These are phyloP conservation scores for Dichotomopilus funicola DNA, from an alignment of 2,329 filamentous ascomycete species.

Conservation along the genomic window DNA sequence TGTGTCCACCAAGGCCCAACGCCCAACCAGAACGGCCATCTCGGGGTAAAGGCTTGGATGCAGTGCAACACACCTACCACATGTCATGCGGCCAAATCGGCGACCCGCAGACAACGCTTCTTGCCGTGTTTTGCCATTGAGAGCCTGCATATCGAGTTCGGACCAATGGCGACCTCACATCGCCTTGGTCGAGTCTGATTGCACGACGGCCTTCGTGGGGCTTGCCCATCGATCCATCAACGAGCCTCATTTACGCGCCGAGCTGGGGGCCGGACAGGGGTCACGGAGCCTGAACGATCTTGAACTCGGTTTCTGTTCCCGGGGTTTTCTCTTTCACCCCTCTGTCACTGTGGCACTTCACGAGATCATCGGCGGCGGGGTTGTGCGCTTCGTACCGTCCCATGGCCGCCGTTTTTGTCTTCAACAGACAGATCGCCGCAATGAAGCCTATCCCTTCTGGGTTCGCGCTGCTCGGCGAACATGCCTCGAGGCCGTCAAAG, in stretches of 20 bases:
- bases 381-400: constrained; percentile 32
- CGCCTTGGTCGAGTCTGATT: constrained; percentile 40
- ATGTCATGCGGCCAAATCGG: constrained; percentile 31
- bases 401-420: constrained; percentile 24
- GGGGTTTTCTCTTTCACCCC: constrained; percentile 11
- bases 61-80: constrained; percentile 28
- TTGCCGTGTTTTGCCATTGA: constrained; percentile 10
- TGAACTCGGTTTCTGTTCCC: neutral
- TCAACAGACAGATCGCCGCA: constrained; percentile 11
- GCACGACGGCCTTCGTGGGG: constrained; percentile 37
- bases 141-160: constrained; percentile 19
- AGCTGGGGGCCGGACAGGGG: constrained; percentile 35
- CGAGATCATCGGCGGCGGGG: constrained; percentile 5
- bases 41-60: constrained; percentile 24
- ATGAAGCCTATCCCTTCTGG: constrained; percentile 18
- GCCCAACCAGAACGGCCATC: constrained; percentile 14
- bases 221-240: constrained; percentile 39
- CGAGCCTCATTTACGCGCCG: constrained; percentile 49
- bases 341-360: neutral
- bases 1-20: constrained; percentile 20
- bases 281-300: constrained; percentile 20
- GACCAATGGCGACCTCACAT: constrained; percentile 23
- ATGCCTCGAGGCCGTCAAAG: neutral
- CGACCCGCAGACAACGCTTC: constrained; percentile 24
- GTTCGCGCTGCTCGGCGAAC: constrained; percentile 7